Base-by-base conservation (phyloP, 352 stramenopile species). In the Pythium aphanidermatum region DNA sequence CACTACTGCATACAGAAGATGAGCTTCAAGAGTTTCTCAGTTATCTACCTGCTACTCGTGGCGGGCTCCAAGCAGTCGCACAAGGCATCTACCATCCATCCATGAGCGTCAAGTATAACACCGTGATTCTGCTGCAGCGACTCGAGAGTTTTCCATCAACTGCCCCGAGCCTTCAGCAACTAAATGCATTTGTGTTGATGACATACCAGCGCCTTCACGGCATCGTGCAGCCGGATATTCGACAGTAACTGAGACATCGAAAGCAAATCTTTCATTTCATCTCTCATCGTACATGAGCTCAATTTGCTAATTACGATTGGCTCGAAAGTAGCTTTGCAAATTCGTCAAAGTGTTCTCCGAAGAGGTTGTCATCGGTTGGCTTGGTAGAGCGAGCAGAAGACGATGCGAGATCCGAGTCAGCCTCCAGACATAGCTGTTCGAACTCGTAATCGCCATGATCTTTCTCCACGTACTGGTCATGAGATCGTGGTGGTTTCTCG, bases 21-120 rank as follows among this genome's bases (percentile, higher is more conserved):
- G 83, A 92, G 40, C 56, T 95, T 2, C 78, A 87, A 38, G 83
- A 95, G 44, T 89, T 95, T 31, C 43, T 95, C 17, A 93, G 83
- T 39, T 86, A 83, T 41, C 54, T 95, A 32, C 83, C 83, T 10
- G 59, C 80, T n/a, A 68, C 84, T 7, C 72, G 79, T 14, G 83
- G 80, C 9, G 83, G 83, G 0, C 70, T 94, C 19, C 78, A 91
- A 46, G 79, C 76, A 2, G 74, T 94, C 42, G 83, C 83, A 6
- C 80, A 92, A 43, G 83, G 83, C 12, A 86, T 94, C 17, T 94
- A 92, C 39, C 83, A 94, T 51, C 50, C 78, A 20, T 91, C 75
- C 2, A 92, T 92, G 48, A 83, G 80, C 28, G 79, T 94, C 57
- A 92, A 94, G 59, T 76, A 92, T 66, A 94, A 94, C 55, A 92